These are phyloP conservation scores for Fusarium concolor DNA, from an alignment of 2,329 filamentous ascomycete genomes.

Conservation along the genomic window DNA sequence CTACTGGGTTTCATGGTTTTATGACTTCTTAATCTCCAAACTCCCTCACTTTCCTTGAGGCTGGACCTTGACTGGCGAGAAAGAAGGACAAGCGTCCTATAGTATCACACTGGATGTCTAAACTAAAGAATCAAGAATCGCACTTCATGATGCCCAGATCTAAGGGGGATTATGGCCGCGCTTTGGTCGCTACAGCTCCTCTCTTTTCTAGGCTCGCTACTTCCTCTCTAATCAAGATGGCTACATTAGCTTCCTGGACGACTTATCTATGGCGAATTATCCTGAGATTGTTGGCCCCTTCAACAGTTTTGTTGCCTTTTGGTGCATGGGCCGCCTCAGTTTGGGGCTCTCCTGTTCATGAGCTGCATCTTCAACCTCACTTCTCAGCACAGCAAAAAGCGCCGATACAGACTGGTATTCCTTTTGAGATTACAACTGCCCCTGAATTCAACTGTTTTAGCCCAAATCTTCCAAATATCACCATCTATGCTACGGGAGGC, in stretches of 20 bases:
- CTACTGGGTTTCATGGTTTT: constrained; percentile 4
- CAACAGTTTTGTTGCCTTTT: constrained; percentile 38
- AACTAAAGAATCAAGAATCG: constrained; percentile 18
- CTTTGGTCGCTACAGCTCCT: constrained; percentile 22
- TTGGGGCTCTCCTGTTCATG: constrained; percentile 43
- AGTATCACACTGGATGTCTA: neutral
- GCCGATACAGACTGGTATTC: constrained; percentile 25
- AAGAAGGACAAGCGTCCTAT: constrained; percentile 22
- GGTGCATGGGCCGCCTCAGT: constrained; percentile 44
- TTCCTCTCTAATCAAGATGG: constrained; percentile 35
- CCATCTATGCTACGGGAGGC: constrained; percentile 68
- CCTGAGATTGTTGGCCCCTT: constrained; percentile 42
- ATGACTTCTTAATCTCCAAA: neutral
- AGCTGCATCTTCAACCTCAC: constrained; percentile 36
- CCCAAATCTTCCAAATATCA: constrained; percentile 62
- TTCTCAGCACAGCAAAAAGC: constrained; percentile 35
- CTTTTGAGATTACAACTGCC: constrained; percentile 13
- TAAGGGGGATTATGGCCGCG: constrained; percentile 39
- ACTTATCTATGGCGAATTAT: constrained; percentile 41
- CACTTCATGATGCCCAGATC: constrained; percentile 42
- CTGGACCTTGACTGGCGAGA: constrained; percentile 36
- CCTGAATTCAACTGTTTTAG: constrained; percentile 44
- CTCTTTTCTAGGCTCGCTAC: constrained; percentile 28
- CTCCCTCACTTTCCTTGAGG: constrained; percentile 24
- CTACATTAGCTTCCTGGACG: constrained; percentile 38